Evolutionary conservation across 306 rosid genomes (phyloP).

Genomic region (Vigna mungo): DNA sequence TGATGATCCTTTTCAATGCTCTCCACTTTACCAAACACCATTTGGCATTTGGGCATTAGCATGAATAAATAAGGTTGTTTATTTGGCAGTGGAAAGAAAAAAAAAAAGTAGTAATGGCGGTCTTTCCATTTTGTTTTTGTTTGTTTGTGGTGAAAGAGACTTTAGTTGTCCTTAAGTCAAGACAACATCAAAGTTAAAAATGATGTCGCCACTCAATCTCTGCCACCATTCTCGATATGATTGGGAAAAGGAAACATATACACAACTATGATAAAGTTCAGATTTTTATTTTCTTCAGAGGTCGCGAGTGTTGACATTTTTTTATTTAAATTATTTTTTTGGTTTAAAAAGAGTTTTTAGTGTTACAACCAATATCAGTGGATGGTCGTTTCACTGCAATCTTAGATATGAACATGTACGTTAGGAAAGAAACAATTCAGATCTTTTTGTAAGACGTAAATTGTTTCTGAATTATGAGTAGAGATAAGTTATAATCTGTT

Average conservation of each 20-base stretch:
- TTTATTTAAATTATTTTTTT: too few relatives aligned
- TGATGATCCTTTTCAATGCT: constrained; percentile 47
- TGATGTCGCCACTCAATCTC: constrained; percentile 37
- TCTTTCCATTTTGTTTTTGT: constrained; percentile 6
- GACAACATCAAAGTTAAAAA: constrained; percentile 2
- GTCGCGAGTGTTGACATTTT: neutral
- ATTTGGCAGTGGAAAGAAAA: constrained; percentile 16
- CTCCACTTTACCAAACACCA: constrained; percentile 40
- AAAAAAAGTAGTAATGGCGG: neutral
- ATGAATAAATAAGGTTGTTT: neutral
- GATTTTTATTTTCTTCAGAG: neutral
- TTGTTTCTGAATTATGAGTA: too few relatives aligned
- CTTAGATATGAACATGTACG: too few relatives aligned
- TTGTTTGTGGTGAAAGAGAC: constrained; percentile 32
- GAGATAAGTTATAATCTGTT: too few relatives aligned
- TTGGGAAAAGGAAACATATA: neutral
- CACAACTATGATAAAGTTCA: neutral
- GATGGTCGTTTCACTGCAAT: too few relatives aligned
- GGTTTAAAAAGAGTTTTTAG: too few relatives aligned
- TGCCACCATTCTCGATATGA: constrained; percentile 56
- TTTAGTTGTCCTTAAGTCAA: neutral
- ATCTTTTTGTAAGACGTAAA: too few relatives aligned
- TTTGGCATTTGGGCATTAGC: neutral
- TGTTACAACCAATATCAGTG: too few relatives aligned
- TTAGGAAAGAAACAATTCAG: too few relatives aligned